phyloP scores from a whole-genome alignment of 345 rosid genomes.

The Toxicodendron radicans region DNA sequence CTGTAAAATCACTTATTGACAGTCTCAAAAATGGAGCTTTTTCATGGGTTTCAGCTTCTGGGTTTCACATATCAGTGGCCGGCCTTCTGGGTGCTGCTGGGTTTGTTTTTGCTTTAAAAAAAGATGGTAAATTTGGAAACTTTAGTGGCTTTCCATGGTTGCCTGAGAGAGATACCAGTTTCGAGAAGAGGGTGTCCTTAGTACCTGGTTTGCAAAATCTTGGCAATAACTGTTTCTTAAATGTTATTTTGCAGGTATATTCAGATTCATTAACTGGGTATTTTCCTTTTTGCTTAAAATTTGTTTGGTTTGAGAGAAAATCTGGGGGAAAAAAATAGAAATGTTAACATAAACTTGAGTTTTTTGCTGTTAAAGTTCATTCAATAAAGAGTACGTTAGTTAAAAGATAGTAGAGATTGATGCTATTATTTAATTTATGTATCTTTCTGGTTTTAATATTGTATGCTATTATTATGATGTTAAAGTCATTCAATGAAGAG shows the following conservation, averaged over 20 bases:
- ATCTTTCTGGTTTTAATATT: too few relatives aligned
- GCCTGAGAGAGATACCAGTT: constrained; percentile 17
- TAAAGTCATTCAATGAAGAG: too few relatives aligned
- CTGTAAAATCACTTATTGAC: constrained; percentile 5
- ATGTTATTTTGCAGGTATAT: constrained; percentile 78
- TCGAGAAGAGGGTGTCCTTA: constrained; percentile 28
- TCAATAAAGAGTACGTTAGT: too few relatives aligned
- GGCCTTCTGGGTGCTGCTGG: constrained; percentile 57
- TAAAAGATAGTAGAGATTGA: too few relatives aligned
- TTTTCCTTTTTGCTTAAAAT: constrained; percentile 1
- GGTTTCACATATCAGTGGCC: constrained; percentile 45
- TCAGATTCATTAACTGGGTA: constrained; percentile 13
- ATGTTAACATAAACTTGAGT: neutral
- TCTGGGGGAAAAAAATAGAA: neutral
- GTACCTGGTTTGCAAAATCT: constrained; percentile 83
- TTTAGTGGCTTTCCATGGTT: constrained; percentile 30
- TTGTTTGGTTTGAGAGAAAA: constrained; percentile 5
- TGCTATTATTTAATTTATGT: too few relatives aligned
- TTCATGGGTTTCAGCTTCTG: constrained; percentile 42
- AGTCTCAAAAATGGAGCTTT: constrained; percentile 27
- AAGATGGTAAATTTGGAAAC: constrained; percentile 39
- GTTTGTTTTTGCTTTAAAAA: constrained; percentile 44
- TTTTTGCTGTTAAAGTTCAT: neutral
- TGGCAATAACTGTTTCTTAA: constrained; percentile 84
- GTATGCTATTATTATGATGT: too few relatives aligned